phyloP scores from a whole-genome alignment of 1,284 basidiomycete species.

The Vanrija sp. region DNA sequence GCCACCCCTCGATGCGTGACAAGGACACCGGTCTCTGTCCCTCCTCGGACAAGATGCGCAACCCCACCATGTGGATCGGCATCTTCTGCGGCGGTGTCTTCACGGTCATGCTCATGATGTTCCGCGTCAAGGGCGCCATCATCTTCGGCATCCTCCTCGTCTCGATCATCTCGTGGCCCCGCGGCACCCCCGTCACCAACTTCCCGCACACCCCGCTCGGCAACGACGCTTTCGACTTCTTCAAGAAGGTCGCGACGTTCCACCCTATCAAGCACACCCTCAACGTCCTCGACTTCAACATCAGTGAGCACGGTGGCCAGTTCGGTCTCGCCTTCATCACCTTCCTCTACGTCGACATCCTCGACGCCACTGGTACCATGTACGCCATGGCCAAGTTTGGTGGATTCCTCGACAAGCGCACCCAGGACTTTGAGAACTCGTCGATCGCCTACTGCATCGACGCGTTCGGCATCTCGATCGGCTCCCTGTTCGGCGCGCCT shows the following conservation, averaged over 20 bases:
- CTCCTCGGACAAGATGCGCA: slow-evolving; percentile 53
- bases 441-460: slow-evolving; percentile 75
- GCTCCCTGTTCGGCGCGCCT: slow-evolving; percentile 68
- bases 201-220: slow-evolving; percentile 72
- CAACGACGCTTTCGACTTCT: slow-evolving; percentile 73
- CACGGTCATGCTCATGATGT: slow-evolving; percentile 74
- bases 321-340: slow-evolving; percentile 35
- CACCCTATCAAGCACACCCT: slow-evolving; percentile 15
- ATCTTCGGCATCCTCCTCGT: slow-evolving; percentile 63
- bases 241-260: slow-evolving; percentile 69
- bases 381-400: slow-evolving; percentile 91
- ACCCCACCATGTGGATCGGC: slow-evolving; percentile 63
- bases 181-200: slow-evolving; percentile 70
- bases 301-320: slow-evolving; percentile 9
- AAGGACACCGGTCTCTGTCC: slow-evolving; percentile 57
- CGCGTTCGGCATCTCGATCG: slow-evolving; percentile 33
- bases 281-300: slow-evolving; percentile 15
- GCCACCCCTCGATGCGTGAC: slow-evolving; percentile 49
- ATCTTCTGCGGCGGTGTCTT: slow-evolving; percentile 81
- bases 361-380: slow-evolving; percentile 67
- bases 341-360: slow-evolving; percentile 76
- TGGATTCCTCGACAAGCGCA: slow-evolving; percentile 77
- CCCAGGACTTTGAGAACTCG: slow-evolving; percentile 81
- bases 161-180: slow-evolving; percentile 84
- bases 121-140: slow-evolving; percentile 67